Evolutionary conservation across 2,329 filamentous ascomycete genomes (phyloP), one percentile per base, ranked within the genome.

Genomic region (Phialocephala sp.): DNA sequence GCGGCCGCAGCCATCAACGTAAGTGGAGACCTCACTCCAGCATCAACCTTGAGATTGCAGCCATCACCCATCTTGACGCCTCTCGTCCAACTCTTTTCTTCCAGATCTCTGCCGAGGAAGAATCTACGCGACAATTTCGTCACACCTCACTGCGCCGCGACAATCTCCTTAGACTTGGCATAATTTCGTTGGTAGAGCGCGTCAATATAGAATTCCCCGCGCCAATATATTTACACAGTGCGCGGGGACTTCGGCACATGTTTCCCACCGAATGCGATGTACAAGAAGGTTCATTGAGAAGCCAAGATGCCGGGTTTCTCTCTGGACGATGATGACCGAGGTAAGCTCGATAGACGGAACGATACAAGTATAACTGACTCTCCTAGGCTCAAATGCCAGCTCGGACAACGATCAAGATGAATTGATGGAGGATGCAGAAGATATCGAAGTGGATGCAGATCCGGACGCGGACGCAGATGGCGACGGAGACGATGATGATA

Each of bases 391-490:
- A 27, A 81, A 80, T 68, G 79, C 74, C 39, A 81, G 80, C 71
- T 83, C 81, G 24, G 82, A 83, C 37, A 82, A 83, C 69, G 85
- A 87, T 62, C 81, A 81, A 64, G 85, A 88, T 71, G 85, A 88
- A 72, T 79, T 84, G 41, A 87, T 87, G 83, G 84, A 87, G 62
- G 78, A 80, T 71, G 76, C 71, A 27, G 78, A 78, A 47, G 75
- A 77, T 47, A 73, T 74, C 22, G 76, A 77, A n/a, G 69, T 67
- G 41, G 76, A 75, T 58, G 69, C 64, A 8, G 74, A 76, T 52
- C 72, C 67, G 14, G 75, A 77, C 56, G 72, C 71, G 52, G 75
- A 76, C 36, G 76, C 72, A 22, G 75, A 77, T 45, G 74, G 72
- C 5, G 75, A 78, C n/a, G 76, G 71, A 24, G 74, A 77, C 27